Percentiles rank a stretch among this genome's conserved stretches.
Evolutionary conservation across 2,329 filamentous ascomycete species (phyloP).

Genomic region (Aspergillus neoniger): DNA sequence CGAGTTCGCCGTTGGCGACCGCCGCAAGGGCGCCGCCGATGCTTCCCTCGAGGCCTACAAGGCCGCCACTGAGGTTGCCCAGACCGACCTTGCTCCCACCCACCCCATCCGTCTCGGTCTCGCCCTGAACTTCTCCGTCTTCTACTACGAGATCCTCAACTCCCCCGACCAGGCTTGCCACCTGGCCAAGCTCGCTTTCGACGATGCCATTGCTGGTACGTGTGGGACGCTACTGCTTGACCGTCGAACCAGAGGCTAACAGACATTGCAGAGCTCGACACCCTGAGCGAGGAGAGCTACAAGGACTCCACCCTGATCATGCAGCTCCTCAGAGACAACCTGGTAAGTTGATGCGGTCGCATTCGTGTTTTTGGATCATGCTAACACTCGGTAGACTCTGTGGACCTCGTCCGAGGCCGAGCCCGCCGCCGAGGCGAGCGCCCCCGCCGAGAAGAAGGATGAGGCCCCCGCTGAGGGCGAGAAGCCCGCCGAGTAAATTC

Average conservation of each 20-base stretch:
- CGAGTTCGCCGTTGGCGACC: constrained; percentile 92
- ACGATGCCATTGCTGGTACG: constrained; percentile 87
- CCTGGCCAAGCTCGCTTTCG: constrained; percentile 92
- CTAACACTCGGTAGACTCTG: constrained; percentile 69
- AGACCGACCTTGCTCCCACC: constrained; percentile 84
- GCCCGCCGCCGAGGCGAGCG: constrained; percentile 61
- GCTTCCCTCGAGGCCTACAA: constrained; percentile 98
- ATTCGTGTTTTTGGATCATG: background rate
- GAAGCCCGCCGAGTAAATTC: constrained; percentile 48
- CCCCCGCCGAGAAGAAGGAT: constrained; percentile 45
- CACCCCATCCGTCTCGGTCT: constrained; percentile 92
- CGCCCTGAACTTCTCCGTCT: constrained; percentile 95
- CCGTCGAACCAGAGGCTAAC: constrained; percentile 27
- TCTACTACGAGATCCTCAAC: constrained; percentile 99
- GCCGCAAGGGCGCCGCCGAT: constrained; percentile 91
- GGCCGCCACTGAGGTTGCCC: constrained; percentile 83
- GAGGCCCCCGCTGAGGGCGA: constrained; percentile 46
- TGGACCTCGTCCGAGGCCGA: constrained; percentile 99
- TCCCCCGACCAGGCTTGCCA: constrained; percentile 97
- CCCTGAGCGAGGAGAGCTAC: constrained; percentile 97
- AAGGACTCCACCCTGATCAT: constrained; percentile 99
- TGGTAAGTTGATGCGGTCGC: constrained; percentile 59
- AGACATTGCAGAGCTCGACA: constrained; percentile 74
- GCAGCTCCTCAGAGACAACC: constrained; percentile 96
- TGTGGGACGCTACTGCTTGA: constrained; percentile 20